A percentile compares a stretch with the other conserved stretches of the same genome.
These are phyloP conservation scores for Kodamaea ohmeri DNA, from an alignment of 1,139 yeast genomes.

Conservation along the genomic window DNA sequence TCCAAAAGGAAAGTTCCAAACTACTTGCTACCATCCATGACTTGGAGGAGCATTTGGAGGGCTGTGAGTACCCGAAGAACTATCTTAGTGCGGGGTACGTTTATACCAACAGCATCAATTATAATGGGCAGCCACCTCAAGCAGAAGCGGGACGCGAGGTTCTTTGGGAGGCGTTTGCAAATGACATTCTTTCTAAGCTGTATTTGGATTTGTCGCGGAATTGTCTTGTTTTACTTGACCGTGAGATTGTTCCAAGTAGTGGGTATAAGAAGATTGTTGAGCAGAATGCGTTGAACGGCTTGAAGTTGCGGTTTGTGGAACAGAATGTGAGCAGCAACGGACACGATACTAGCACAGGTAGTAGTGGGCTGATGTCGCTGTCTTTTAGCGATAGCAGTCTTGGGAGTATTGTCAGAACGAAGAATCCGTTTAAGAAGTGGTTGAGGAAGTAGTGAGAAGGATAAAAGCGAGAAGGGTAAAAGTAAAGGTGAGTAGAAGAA, in stretches of 20 bases:
- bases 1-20: constrained; percentile 45
- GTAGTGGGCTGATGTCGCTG: constrained; percentile 16
- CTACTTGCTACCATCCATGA: constrained; percentile 36
- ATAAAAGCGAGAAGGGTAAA: background rate
- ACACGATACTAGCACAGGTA: constrained; percentile 3
- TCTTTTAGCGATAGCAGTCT: constrained; percentile 28
- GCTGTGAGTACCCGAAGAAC: constrained; percentile 41
- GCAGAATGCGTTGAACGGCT: constrained; percentile 29
- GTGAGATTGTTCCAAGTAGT: constrained; percentile 16
- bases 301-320: constrained; percentile 34
- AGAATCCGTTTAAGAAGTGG: constrained; percentile 41
- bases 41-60: constrained; percentile 34
- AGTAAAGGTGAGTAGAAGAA: background rate
- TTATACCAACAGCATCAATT: constrained; percentile 11
- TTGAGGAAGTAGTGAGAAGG: constrained; percentile 21
- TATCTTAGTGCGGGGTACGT: constrained; percentile 17
- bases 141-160: constrained; percentile 2
- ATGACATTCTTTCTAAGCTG: constrained; percentile 30
- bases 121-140: constrained; percentile 8
- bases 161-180: constrained; percentile 19
- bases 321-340: constrained; percentile 11
- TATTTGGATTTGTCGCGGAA: constrained; percentile 36
- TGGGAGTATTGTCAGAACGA: constrained; percentile 24
- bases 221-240: constrained; percentile 28
- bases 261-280: constrained; percentile 17